Conservation (phyloP, 208 protist species). For the Crithidia brevicula region DNA sequence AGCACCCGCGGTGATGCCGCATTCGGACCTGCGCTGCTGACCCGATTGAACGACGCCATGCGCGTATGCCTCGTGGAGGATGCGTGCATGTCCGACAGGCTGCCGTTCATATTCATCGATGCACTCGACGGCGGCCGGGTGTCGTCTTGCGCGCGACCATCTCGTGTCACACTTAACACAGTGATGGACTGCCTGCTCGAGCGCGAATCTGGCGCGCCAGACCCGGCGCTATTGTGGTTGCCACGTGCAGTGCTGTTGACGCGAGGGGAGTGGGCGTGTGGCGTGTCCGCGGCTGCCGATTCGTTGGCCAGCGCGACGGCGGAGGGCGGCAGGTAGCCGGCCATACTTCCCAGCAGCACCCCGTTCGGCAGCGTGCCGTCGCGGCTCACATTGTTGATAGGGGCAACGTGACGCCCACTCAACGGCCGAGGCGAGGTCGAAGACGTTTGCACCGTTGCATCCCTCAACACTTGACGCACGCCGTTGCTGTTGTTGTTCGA, state of each 20-base stretch:
- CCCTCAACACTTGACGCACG: neutral
- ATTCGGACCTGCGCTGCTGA: neutral
- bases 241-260: neutral
- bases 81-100: neutral
- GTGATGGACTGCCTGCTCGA: slow-evolving; percentile 25
- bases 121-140: slow-evolving; percentile 1
- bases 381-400: neutral
- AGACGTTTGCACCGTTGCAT: neutral
- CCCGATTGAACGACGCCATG: slow-evolving; percentile 12
- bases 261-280: slow-evolving; percentile 1
- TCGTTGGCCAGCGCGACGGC: slow-evolving; percentile 20
- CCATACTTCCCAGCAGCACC: slow-evolving; percentile 22
- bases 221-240: neutral
- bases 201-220: neutral
- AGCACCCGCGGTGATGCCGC: slow-evolving; percentile 9
- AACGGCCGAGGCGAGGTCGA: neutral
- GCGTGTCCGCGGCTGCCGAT: neutral
- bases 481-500: neutral
- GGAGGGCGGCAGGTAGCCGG: slow-evolving; percentile 14
- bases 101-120: slow-evolving; percentile 1
- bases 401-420: neutral
- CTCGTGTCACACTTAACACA: slow-evolving; percentile 18
- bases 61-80: slow-evolving; percentile 1
- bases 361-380: neutral
- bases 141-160: slow-evolving; percentile 9